Evolutionary conservation across 169 alveolate species (phyloP).

Genomic region (Cryptosporidium ryanae): DNA sequence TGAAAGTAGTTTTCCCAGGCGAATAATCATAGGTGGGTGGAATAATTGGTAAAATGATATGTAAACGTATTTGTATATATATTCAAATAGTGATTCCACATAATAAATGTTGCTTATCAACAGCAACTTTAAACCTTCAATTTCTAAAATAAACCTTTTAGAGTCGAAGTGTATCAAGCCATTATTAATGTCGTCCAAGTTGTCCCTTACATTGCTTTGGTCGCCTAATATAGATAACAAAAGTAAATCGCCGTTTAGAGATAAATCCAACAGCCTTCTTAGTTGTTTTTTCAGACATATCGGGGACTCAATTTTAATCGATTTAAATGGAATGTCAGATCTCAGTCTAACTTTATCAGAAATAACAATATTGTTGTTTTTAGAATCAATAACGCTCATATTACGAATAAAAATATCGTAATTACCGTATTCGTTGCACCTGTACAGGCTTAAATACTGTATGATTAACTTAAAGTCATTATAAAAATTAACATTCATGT

Average conservation of each 20-base stretch:
- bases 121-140: slow-evolving; percentile 2
- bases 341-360: slow-evolving; percentile 12
- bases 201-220: not conserved
- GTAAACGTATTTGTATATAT: slow-evolving; percentile 27
- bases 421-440: slow-evolving; percentile 68
- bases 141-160: slow-evolving; percentile 46
- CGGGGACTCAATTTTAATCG: slow-evolving; percentile 26
- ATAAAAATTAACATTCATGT: slow-evolving; percentile 12
- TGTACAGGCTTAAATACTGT: slow-evolving; percentile 27
- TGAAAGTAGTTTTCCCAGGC: slow-evolving; percentile 37
- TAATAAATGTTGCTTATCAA: slow-evolving; percentile 2
- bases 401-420: slow-evolving; percentile 26
- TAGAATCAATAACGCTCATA: not conserved
- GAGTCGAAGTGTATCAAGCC: slow-evolving; percentile 59
- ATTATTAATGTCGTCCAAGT: slow-evolving; percentile 22
- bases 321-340: slow-evolving; percentile 51
- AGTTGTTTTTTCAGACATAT: slow-evolving; percentile 44
- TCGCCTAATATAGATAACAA: slow-evolving; percentile 42
- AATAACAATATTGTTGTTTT: not conserved
- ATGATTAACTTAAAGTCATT: slow-evolving; percentile 1
- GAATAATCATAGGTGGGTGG: slow-evolving; percentile 38
- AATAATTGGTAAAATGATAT: slow-evolving; percentile 43
- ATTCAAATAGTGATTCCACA: slow-evolving; percentile 18
- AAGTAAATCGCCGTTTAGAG: slow-evolving; percentile 50
- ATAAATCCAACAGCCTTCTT: slow-evolving; percentile 44